phyloP scores from a whole-genome alignment of 2,329 filamentous ascomycete species.

The Ustulina deusta region DNA sequence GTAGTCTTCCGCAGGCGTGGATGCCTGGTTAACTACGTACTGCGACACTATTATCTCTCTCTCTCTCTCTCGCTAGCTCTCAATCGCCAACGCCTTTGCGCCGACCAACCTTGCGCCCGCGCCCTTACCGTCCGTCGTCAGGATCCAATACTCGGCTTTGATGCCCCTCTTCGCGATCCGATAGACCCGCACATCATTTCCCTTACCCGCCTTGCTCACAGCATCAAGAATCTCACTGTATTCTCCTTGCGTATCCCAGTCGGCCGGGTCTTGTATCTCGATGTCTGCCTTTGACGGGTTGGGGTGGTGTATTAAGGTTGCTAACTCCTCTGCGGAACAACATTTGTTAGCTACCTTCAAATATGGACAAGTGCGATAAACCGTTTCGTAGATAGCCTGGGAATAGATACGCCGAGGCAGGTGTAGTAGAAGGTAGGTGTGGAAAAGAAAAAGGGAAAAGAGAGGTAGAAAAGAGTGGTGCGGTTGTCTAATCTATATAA shows the following conservation, averaged over 20 bases:
- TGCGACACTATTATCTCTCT: background rate
- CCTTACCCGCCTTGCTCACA: slow-evolving; percentile 71
- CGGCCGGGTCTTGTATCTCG: slow-evolving; percentile 72
- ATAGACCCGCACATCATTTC: slow-evolving; percentile 80
- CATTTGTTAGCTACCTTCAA: slow-evolving; percentile 10
- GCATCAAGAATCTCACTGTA: slow-evolving; percentile 78
- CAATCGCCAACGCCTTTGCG: slow-evolving; percentile 80
- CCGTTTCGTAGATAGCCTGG: background rate
- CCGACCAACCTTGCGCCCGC: slow-evolving; percentile 73
- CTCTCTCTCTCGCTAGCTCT: slow-evolving; percentile 67
- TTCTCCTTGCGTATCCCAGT: slow-evolving; percentile 79
- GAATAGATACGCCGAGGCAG: background rate
- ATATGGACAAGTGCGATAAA: background rate
- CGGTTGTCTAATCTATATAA: slow-evolving; percentile 12
- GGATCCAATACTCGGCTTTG: slow-evolving; percentile 82
- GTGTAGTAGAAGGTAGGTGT: background rate
- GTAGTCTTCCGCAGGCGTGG: background rate
- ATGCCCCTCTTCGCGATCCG: slow-evolving; percentile 71
- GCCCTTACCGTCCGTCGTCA: slow-evolving; percentile 70
- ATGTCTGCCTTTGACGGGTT: slow-evolving; percentile 67
- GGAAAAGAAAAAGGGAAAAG: background rate
- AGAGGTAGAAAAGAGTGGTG: background rate
- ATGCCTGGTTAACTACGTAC: background rate
- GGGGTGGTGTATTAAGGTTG: slow-evolving; percentile 71
- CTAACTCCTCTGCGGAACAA: slow-evolving; percentile 71